These are phyloP conservation scores for Lanmaoa rubissima DNA, from an alignment of 768 basidiomycete genomes.

Conservation along the genomic window DNA sequence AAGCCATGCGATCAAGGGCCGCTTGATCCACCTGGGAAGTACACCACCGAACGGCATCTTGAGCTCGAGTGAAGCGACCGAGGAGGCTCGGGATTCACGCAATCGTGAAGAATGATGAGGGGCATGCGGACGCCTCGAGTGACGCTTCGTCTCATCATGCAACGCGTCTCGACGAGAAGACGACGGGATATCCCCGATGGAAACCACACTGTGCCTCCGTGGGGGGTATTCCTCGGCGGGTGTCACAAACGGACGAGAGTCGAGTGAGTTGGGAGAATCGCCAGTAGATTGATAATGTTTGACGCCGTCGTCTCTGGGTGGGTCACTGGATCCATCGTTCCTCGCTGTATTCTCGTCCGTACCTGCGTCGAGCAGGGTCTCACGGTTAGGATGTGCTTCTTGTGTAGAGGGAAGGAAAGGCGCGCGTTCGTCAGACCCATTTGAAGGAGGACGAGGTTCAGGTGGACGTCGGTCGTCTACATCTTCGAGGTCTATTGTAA, in stretches of 20 bases:
- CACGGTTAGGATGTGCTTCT: conserved; percentile 7
- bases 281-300: conserved; percentile 30
- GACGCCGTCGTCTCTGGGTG: conserved; percentile 18
- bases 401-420: conserved; percentile 26
- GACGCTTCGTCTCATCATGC: conserved; percentile 19
- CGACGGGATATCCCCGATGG: conserved; percentile 29
- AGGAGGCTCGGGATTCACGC: conserved; percentile 34
- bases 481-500: conserved; percentile 68
- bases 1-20: conserved; percentile 66
- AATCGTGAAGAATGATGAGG: conserved; percentile 7
- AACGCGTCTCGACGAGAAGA: conserved; percentile 9
- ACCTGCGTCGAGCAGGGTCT: background rate
- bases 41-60: conserved; percentile 39
- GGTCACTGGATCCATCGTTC: conserved; percentile 4
- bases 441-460: conserved; percentile 15
- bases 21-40: conserved; percentile 54
- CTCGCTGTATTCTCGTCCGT: conserved; percentile 14
- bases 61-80: conserved; percentile 39
- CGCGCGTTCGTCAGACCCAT: conserved; percentile 26
- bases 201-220: conserved; percentile 23
- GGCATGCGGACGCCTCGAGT: background rate
- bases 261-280: conserved; percentile 31
- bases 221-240: conserved; percentile 30
- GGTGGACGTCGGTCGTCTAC: conserved; percentile 48
- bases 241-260: conserved; percentile 22